Evolutionary conservation across 2,329 filamentous ascomycete genomes (phyloP), one percentile per base, ranked within the genome.

Genomic region (Apiospora koreana): DNA sequence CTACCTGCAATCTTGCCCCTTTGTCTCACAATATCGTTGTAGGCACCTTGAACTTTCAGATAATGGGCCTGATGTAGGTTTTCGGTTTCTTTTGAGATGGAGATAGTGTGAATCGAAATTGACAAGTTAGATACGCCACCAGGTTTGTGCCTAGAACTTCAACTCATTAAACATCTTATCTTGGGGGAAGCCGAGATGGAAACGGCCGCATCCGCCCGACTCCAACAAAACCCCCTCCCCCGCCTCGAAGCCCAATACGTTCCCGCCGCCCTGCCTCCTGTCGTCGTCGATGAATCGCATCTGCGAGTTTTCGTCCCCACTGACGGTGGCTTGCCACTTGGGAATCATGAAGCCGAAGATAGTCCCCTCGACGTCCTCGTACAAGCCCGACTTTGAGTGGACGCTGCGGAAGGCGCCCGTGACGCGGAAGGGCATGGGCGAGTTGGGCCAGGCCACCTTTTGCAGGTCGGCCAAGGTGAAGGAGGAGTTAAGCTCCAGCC

Each of bases 341-440:
- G 64, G 64, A 23, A 66, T 66, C 64, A 66, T 42, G 64, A 66
- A 66, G 23, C 64, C 64, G n/a, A 66, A 66, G 6, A 66, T 45
- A 4, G 18, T n/a, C 4, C 64, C 64, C 23, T 66, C 64, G 1
- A 45, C 64, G 3, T 23, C 54, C 31, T 62, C 54, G 54, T 38
- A 62, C 31, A 62, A 18, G 18, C 54, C 54, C 21, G 35, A 31
- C 54, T 62, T 62, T 4, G 64, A 31, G 64, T 66, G 64, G 38
- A 66, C 64, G 38, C 38, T 66, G 38, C 42, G 38, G 64, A 66
- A 66, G 23, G 38, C 14, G 8, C 64, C 64, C 6, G 64, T 45
- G 38, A 66, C 45, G 21, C 42, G 38, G 41, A 66, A 66, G n/a
- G 64, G 41, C 42, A 43, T 31, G 14, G 42, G 64, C 38, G 64